These are phyloP conservation scores for Termitomyces sp. DNA, from an alignment of 768 basidiomycete species.

Conservation along the genomic window DNA sequence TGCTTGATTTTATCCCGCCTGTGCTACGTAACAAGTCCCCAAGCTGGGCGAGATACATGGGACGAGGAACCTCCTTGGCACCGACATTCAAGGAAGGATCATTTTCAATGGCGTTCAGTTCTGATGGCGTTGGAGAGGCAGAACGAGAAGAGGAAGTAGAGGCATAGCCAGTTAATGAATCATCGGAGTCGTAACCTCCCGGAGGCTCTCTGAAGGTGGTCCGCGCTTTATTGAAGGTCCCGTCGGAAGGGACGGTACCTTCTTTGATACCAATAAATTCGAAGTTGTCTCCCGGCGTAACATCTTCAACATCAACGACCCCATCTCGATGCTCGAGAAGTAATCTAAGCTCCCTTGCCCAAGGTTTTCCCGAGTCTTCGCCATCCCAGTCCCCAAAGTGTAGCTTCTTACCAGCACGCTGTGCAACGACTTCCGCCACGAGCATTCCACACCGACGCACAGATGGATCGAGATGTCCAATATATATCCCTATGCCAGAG, in stretches of 20 bases:
- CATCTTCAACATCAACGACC: slow-evolving; percentile 33
- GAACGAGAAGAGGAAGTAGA: slow-evolving; percentile 64
- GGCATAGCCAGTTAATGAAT: slow-evolving; percentile 79
- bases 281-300: slow-evolving; percentile 1
- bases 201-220: slow-evolving; percentile 17
- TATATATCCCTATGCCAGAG: slow-evolving; percentile 63
- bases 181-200: slow-evolving; percentile 67
- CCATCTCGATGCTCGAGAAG: slow-evolving; percentile 47
- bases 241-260: background rate
- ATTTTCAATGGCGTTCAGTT: slow-evolving; percentile 77
- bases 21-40: slow-evolving; percentile 67
- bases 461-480: slow-evolving; percentile 68
- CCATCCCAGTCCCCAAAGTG: slow-evolving; percentile 86
- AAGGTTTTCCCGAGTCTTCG: slow-evolving; percentile 54
- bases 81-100: slow-evolving; percentile 79
- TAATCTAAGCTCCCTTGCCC: slow-evolving; percentile 57
- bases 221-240: slow-evolving; percentile 4
- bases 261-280: background rate
- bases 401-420: slow-evolving; percentile 55
- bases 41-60: slow-evolving; percentile 88
- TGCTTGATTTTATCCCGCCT: slow-evolving; percentile 41
- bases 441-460: slow-evolving; percentile 92
- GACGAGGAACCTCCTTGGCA: slow-evolving; percentile 64
- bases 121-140: slow-evolving; percentile 74
- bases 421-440: slow-evolving; percentile 75